These are phyloP conservation scores for Termitomyces sp. DNA, from an alignment of 768 basidiomycete species.

Conservation along the genomic window DNA sequence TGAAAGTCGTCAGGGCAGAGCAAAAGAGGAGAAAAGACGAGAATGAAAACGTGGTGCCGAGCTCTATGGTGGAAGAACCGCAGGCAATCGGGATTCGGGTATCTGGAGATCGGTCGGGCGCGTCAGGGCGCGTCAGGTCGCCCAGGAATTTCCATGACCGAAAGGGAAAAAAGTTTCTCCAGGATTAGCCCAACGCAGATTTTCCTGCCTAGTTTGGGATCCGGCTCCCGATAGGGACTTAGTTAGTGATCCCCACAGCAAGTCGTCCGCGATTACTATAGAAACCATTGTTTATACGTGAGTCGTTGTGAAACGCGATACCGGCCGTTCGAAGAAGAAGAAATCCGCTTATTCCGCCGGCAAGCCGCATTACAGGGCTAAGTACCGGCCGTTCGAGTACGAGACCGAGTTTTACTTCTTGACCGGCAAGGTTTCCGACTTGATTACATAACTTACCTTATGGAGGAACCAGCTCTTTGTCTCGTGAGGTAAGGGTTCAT, in stretches of 20 bases:
- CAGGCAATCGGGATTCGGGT: neutral
- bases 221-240: neutral
- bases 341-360: too few species aligned
- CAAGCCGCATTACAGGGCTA: too few species aligned
- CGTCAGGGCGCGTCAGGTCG: neutral
- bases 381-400: too few species aligned
- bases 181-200: neutral
- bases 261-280: neutral
- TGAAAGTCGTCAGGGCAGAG: neutral
- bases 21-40: neutral
- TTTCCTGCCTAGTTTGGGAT: neutral
- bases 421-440: neutral
- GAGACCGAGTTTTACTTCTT: neutral
- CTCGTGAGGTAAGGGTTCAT: too few species aligned
- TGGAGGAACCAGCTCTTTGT: neutral
- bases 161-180: neutral
- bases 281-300: neutral
- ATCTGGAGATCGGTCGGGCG: neutral
- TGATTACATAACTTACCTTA: neutral
- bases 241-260: neutral
- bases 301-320: neutral
- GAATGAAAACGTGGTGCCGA: neutral
- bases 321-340: neutral
- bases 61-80: neutral
- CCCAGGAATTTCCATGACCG: neutral